phyloP scores from a whole-genome alignment of 2,329 filamentous ascomycete genomes.

The Fusarium oligoseptatum region DNA sequence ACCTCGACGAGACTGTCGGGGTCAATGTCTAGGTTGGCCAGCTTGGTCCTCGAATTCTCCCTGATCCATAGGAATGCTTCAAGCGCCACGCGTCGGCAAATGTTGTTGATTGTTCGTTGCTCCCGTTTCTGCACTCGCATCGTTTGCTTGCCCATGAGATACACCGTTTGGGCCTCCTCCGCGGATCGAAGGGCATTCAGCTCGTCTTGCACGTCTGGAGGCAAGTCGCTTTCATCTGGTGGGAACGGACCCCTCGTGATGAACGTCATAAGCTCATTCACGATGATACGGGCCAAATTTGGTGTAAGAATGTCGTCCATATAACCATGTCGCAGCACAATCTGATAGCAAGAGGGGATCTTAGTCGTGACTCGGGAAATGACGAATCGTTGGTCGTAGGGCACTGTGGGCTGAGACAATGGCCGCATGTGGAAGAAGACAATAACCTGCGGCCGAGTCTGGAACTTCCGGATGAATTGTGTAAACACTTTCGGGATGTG shows the following conservation, averaged over 20 bases:
- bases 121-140: constrained; percentile 60
- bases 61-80: constrained; percentile 73
- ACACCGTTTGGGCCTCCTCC: constrained; percentile 63
- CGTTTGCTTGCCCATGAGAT: constrained; percentile 73
- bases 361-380: constrained; percentile 56
- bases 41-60: constrained; percentile 75
- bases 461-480: constrained; percentile 80
- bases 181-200: constrained; percentile 60
- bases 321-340: constrained; percentile 79
- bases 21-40: constrained; percentile 66
- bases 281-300: constrained; percentile 68
- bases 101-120: constrained; percentile 49
- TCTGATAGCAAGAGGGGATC: constrained; percentile 74
- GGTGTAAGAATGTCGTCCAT: constrained; percentile 78
- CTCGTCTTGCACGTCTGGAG: constrained; percentile 52
- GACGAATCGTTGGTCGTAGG: constrained; percentile 61
- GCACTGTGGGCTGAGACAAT: constrained; percentile 69
- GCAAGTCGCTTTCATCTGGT: constrained; percentile 43
- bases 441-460: constrained; percentile 74
- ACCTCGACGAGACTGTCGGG: constrained; percentile 75
- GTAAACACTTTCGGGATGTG: constrained; percentile 63
- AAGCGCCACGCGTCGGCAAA: constrained; percentile 62
- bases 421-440: constrained; percentile 82
- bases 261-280: constrained; percentile 71
- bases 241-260: constrained; percentile 54